These are phyloP conservation scores for Exophiala sp. DNA, from an alignment of 2,329 filamentous ascomycete species.

Conservation along the genomic window DNA sequence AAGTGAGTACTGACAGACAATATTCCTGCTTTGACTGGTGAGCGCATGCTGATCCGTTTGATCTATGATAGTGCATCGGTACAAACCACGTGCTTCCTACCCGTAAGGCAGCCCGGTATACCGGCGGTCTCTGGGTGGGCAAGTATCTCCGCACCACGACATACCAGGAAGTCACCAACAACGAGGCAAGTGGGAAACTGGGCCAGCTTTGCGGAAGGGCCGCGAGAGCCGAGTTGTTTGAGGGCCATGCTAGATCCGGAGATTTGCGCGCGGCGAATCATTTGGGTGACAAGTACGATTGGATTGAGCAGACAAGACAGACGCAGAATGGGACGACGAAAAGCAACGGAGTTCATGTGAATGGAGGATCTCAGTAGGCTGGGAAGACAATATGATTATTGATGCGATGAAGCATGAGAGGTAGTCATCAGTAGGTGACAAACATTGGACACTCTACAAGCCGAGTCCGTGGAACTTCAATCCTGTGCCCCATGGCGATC, in stretches of 20 bases:
- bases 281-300: not conserved
- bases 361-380: too few species aligned
- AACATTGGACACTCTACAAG: too few species aligned
- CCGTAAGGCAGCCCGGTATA: conserved; percentile 47
- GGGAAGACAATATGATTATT: too few species aligned
- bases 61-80: conserved; percentile 45
- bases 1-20: conserved; percentile 34
- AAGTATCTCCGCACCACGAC: conserved; percentile 53
- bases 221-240: conserved; percentile 51
- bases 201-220: conserved; percentile 49
- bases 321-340: too few species aligned
- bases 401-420: too few species aligned
- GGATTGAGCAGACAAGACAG: not conserved
- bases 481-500: too few species aligned
- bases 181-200: conserved; percentile 46
- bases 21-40: not conserved
- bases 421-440: too few species aligned
- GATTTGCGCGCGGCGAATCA: conserved; percentile 41
- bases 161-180: conserved; percentile 49
- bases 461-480: too few species aligned
- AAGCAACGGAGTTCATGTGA: too few species aligned
- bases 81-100: conserved; percentile 56
- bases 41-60: too few species aligned
- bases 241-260: conserved; percentile 52
- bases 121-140: conserved; percentile 55